Base-by-base conservation (phyloP, 2,329 filamentous ascomycete species). In the Acrocalymma vagum region DNA sequence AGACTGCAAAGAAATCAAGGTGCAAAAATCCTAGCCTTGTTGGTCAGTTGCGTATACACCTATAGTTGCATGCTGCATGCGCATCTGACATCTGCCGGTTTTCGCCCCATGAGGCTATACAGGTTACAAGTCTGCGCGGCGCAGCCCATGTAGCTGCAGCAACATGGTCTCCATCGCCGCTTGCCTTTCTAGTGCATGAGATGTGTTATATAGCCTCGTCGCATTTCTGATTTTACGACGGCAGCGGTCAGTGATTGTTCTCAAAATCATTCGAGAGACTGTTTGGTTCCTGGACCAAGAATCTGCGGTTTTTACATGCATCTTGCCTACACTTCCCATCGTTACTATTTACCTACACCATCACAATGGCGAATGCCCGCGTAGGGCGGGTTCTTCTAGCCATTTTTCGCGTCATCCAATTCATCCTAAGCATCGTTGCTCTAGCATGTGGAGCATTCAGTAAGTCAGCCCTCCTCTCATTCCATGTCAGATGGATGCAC, bases 321-420 rank as follows among this genome's bases (percentile, higher is more conserved):
- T 8, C 2, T 8, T 4, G n/a, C n/a, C n/a, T 16, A 6, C 1
- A 16, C 5, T 35, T 35, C 11, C 14, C 18, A 14, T 22, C 9
- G 6, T 7, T 29, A 8, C 4, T 35, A 16, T 25, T n/a, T 6
- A 14, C 13, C 3, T 10, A 26, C 3, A 22, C 8, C 11, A 16
- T 14, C 31, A 37, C 25, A 3, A 38, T 43, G 40, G 21, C 32
- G n/a, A 38, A 38, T 11, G 29, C 26, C 27, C 23, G 42, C 25
- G 16, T 26, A 5, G 29, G 42, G 13, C 42, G 32, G 18, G 13
- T 45, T 14, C 17, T 40, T 11, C 21, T 45, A 23, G 21, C 21
- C 21, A 31, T 36, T 20, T 45, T 45, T 16, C 36, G 42, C 10
- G 31, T 41, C 18, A n/a, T 45, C 8, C 42, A 45, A 36, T 41